Percentiles rank a stretch among this genome's conserved stretches.
phyloP scores from a whole-genome alignment of 2,329 filamentous ascomycete genomes.

The Xenoacremonium recifei region DNA sequence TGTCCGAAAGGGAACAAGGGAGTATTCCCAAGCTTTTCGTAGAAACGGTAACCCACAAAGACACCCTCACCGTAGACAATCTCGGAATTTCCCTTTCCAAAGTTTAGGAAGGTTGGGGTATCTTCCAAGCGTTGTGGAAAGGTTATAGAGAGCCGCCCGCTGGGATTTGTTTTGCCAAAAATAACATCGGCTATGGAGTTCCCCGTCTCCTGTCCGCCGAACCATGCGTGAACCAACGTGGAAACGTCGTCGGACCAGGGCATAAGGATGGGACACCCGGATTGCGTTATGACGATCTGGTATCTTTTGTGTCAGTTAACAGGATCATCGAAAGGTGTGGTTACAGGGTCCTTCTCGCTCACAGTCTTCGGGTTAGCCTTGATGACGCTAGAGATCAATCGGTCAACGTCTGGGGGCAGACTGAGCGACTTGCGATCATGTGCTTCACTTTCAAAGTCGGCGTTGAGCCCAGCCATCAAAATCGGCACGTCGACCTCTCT shows the following conservation, averaged over 20 bases:
- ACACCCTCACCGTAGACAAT: slow-evolving; percentile 68
- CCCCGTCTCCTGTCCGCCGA: slow-evolving; percentile 23
- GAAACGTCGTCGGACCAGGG: slow-evolving; percentile 36
- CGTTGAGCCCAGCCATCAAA: slow-evolving; percentile 53
- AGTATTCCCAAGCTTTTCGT: slow-evolving; percentile 57
- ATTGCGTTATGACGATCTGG: slow-evolving; percentile 20
- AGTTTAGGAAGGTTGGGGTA: no score
- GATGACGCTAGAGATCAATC: slow-evolving; percentile 54
- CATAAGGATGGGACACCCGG: slow-evolving; percentile 50
- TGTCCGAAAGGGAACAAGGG: slow-evolving; percentile 69
- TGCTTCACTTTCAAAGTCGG: slow-evolving; percentile 42
- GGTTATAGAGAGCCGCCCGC: no score
- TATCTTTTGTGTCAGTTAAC: no score
- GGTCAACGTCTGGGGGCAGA: slow-evolving; percentile 58
- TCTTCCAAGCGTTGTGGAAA: no score
- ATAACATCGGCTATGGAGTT: slow-evolving; percentile 26
- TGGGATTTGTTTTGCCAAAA: slow-evolving; percentile 21
- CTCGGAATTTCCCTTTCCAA: no score
- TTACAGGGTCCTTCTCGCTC: no score
- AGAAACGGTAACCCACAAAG: slow-evolving; percentile 69
- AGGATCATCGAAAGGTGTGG: no score
- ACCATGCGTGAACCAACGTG: slow-evolving; percentile 24
- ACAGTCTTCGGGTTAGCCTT: slow-evolving; percentile 56
- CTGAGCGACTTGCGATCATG: slow-evolving; percentile 70
- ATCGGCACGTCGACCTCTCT: slow-evolving; percentile 59